Evolutionary conservation across 495 filamentous ascomycete species (phyloP), one percentile per base, ranked within the genome.

Genomic region (Pyrenopolyporus hunteri): DNA sequence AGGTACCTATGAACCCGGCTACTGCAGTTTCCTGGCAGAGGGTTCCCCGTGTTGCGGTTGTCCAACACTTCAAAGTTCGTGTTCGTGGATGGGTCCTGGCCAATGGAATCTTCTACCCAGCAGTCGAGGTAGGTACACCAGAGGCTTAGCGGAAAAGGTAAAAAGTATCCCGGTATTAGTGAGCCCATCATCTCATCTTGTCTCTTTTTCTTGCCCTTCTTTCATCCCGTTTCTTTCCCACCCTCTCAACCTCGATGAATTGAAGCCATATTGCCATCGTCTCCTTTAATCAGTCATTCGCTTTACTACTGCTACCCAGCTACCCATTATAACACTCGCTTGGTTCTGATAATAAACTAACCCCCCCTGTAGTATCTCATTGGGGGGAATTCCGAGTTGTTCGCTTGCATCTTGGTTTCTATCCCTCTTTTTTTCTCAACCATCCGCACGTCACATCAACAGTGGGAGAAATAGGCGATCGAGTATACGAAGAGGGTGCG

Each of bases 21-120:
- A n/a, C n/a, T 63, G 59, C 31, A 53, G 55, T 20, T 25, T 66
- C 57, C 26, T 46, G 51, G 63, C 4, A 52, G 44, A 36, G 39
- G 29, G 51, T 47, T 16, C 51, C 42, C 20, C 51, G 33, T 57
- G 32, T 31, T 54, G 35, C 37, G 55, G 28, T 53, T 55, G 55
- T n/a, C 56, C 56, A 65, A 59, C 55, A 65, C 44, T 59, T 65
- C n/a, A n/a, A n/a, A n/a, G n/a, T n/a, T n/a, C 62, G 62, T 65
- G 56, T 65, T 65, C 49, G 55, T 55, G 43, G 47, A 19, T 59
- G 22, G 32, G 32, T 31, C 49, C 48, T 50, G 56, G 39, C 51
- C 57, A 66, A 66, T 66, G 22, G 57, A 60, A 66, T 59, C 29
- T 46, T 64, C 49, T 45, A 39, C n/a, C n/a, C n/a, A n/a, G n/a